These are phyloP conservation scores for Pinus albicaulis DNA, from an alignment of 75 land plant genomes.

Conservation along the genomic window DNA sequence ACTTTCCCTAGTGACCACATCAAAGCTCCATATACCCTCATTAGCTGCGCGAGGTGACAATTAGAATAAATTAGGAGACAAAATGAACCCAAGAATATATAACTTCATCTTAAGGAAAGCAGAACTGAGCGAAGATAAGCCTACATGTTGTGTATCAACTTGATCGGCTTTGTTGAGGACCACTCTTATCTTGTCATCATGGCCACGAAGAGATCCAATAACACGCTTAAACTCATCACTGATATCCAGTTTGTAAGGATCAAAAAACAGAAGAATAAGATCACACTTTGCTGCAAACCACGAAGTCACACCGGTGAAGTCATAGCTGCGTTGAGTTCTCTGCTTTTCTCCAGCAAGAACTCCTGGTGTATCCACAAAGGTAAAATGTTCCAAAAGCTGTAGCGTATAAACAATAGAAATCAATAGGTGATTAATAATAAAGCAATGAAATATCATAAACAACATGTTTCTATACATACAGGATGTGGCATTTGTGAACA, in stretches of 20 bases:
- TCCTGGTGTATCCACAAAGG: conserved; percentile 28
- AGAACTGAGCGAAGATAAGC: background rate
- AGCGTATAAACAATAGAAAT: background rate
- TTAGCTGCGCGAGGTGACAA: conserved; percentile 13
- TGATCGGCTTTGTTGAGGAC: conserved; percentile 32
- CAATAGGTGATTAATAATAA: background rate
- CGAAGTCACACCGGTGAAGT: conserved; percentile 22
- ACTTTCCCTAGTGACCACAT: conserved; percentile 22
- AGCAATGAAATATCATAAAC: background rate
- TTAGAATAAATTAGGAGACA: background rate
- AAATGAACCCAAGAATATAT: background rate
- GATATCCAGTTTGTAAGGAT: conserved; percentile 29
- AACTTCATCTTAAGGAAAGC: background rate
- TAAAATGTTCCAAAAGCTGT: conserved; percentile 25
- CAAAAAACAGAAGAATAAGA: conserved; percentile 29
- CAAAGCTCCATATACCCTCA: conserved; percentile 32
- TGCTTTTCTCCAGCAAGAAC: conserved; percentile 30
- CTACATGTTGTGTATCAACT: conserved; percentile 30
- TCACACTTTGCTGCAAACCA: conserved; percentile 31
- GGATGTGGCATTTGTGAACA: conserved; percentile 30
- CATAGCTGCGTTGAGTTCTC: conserved; percentile 25
- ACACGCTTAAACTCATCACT: conserved; percentile 34
- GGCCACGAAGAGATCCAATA: conserved; percentile 23
- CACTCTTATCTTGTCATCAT: conserved; percentile 30
- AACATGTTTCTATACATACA: conserved; percentile 9